phyloP scores from a whole-genome alignment of 306 rosid genomes.

The Medicago lupulina region DNA sequence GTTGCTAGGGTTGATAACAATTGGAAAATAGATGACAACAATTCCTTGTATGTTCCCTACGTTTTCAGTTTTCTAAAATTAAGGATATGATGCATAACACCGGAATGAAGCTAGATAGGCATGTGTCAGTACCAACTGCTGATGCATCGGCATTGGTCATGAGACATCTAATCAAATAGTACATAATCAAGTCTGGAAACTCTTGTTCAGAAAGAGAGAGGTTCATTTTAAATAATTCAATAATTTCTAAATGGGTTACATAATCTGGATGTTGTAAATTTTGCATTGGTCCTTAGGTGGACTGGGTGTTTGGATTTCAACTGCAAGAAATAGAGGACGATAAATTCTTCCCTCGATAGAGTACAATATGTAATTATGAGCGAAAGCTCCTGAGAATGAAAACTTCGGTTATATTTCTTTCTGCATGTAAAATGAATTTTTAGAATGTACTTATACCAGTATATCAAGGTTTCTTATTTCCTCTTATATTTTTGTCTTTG shows the following conservation, averaged over 20 bases:
- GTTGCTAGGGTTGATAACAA: slow-evolving; percentile 2
- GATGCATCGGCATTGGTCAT: slow-evolving; percentile 17
- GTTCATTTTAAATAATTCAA: slow-evolving; percentile 20
- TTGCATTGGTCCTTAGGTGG: slow-evolving; percentile 13
- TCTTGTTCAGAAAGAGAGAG: slow-evolving; percentile 11
- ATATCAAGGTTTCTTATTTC: background rate
- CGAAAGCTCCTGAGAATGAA: slow-evolving; percentile 20
- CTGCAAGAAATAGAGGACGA: background rate
- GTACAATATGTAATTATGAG: background rate
- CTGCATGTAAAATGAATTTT: slow-evolving; percentile 20
- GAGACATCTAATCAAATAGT: background rate
- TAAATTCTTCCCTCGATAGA: background rate
- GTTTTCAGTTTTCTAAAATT: background rate
- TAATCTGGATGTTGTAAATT: slow-evolving; percentile 12
- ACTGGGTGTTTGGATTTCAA: slow-evolving; percentile 18
- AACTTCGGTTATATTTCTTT: slow-evolving; percentile 27
- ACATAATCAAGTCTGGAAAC: slow-evolving; percentile 21
- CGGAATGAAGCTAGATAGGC: slow-evolving; percentile 32
- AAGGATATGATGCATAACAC: background rate
- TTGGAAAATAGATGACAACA: slow-evolving; percentile 1
- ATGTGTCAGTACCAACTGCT: slow-evolving; percentile 15
- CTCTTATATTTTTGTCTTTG: background rate
- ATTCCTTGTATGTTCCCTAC: background rate
- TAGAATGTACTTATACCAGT: slow-evolving; percentile 5
- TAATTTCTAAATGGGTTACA: slow-evolving; percentile 1